These are phyloP conservation scores for Phanerochaete carnosa DNA, from an alignment of 768 basidiomycete genomes.

Conservation along the genomic window DNA sequence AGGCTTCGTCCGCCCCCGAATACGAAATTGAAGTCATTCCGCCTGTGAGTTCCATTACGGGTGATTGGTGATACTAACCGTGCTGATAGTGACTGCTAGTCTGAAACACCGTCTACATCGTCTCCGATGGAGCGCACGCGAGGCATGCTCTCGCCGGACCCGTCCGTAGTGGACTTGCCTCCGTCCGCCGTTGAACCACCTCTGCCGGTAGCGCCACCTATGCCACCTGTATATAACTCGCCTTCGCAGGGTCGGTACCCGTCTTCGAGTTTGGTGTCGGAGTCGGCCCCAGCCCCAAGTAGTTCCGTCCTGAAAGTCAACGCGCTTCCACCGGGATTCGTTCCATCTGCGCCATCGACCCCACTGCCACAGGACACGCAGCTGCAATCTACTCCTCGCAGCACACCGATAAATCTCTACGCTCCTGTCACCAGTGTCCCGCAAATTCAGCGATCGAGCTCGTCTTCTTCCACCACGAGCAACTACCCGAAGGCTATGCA, in stretches of 20 bases:
- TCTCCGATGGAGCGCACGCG: slow-evolving; percentile 12
- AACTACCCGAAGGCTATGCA: slow-evolving; percentile 2
- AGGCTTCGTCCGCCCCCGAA: neutral
- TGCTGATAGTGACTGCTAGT: slow-evolving; percentile 11
- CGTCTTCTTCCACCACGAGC: slow-evolving; percentile 1
- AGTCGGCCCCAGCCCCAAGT: slow-evolving; percentile 3
- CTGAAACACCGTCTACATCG: slow-evolving; percentile 15
- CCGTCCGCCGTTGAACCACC: slow-evolving; percentile 5
- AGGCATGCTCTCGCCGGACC: slow-evolving; percentile 17
- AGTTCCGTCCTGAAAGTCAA: slow-evolving; percentile 1
- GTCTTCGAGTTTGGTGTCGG: slow-evolving; percentile 1
- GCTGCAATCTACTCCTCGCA: neutral
- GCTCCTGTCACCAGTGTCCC: neutral
- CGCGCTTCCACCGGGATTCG: slow-evolving; percentile 7
- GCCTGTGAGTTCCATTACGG: slow-evolving; percentile 17
- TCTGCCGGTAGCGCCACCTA: slow-evolving; percentile 4
- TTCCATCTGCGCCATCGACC: neutral
- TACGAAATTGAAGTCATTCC: slow-evolving; percentile 19
- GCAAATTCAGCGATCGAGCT: neutral
- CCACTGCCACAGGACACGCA: slow-evolving; percentile 1
- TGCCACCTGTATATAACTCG: slow-evolving; percentile 12
- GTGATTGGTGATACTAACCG: neutral
- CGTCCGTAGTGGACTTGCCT: slow-evolving; percentile 1
- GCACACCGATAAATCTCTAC: slow-evolving; percentile 1
- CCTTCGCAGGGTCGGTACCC: slow-evolving; percentile 9